phyloP scores from a whole-genome alignment of 306 rosid genomes.

The Cucurbita argyrosperma region DNA sequence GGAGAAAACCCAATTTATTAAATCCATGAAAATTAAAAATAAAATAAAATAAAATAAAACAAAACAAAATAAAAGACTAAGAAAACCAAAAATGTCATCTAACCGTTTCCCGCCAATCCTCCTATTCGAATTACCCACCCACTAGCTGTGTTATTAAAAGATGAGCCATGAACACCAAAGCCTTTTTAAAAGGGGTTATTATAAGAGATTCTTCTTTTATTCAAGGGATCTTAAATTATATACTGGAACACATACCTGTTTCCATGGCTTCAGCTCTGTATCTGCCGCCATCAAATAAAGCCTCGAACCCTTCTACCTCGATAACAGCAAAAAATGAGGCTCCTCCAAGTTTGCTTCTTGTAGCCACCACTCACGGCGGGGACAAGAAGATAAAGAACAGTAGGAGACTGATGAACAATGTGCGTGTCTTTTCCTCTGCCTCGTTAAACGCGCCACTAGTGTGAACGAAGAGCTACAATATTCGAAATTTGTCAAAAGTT shows the following conservation, averaged over 20 bases:
- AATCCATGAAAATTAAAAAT: no score
- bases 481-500: constrained; percentile 22
- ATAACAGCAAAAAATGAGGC: constrained; percentile 8
- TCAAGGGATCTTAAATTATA: background rate
- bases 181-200: background rate
- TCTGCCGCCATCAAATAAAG: constrained; percentile 42
- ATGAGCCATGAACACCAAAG: background rate
- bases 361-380: constrained; percentile 21
- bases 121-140: background rate
- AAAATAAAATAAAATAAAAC: no score
- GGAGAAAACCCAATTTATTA: no score
- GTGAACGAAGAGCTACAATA: constrained; percentile 19
- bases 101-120: constrained; percentile 9
- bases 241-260: background rate
- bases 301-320: background rate
- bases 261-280: constrained; percentile 30
- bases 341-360: constrained; percentile 18
- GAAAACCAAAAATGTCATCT: no score
- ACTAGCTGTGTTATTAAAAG: background rate
- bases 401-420: background rate
- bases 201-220: background rate
- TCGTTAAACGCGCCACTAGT: constrained; percentile 34
- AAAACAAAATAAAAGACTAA: no score
- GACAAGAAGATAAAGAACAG: constrained; percentile 20
- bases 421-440: constrained; percentile 20